Evolutionary conservation across 768 basidiomycete species (phyloP).

Genomic region (Lactifluus rugatus): DNA sequence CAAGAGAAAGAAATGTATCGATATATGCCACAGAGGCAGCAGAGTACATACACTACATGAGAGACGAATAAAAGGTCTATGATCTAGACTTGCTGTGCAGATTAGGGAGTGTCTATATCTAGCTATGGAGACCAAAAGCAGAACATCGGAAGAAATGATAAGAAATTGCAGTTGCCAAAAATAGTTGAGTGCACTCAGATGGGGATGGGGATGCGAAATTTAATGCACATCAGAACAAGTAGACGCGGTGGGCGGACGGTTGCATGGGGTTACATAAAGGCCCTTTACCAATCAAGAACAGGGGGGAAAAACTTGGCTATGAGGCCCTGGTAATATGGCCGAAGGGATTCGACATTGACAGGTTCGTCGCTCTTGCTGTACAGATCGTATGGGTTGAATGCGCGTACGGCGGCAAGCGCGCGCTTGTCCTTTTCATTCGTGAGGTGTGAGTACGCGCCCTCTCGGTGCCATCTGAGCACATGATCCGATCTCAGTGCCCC

Average conservation of each 20-base stretch:
- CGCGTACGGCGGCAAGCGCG: conserved; percentile 62
- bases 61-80: background rate
- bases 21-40: background rate
- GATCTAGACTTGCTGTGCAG: background rate
- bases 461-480: conserved; percentile 68
- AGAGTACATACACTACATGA: background rate
- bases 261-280: background rate
- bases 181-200: background rate
- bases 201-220: background rate
- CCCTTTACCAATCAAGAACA: conserved; percentile 63
- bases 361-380: conserved; percentile 82
- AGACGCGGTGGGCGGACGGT: background rate
- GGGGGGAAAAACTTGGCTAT: conserved; percentile 83
- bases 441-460: conserved; percentile 74
- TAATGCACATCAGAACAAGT: conserved; percentile 6
- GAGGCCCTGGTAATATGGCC: conserved; percentile 74
- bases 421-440: conserved; percentile 59
- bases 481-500: background rate
- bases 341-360: conserved; percentile 49
- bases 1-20: background rate
- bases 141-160: background rate
- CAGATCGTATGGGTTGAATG: conserved; percentile 91
- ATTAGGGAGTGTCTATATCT: conserved; percentile 11
- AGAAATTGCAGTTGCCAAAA: background rate
- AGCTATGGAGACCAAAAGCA: background rate